Evolutionary conservation across 2,329 filamentous ascomycete species (phyloP), one percentile per base, ranked within the genome.

Genomic region (Diaporthe velutina): DNA sequence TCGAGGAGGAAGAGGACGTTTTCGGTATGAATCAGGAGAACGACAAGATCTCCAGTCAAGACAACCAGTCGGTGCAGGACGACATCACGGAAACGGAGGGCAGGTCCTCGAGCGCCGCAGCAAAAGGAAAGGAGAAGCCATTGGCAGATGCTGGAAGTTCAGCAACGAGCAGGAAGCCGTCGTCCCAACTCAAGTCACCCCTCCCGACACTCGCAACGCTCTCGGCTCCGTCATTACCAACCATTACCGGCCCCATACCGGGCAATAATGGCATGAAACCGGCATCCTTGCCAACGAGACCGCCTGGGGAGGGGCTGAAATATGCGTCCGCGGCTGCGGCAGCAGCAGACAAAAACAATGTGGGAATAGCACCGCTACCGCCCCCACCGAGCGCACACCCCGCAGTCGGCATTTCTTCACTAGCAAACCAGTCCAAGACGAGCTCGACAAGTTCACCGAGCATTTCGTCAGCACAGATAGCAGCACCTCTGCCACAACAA

Each of bases 291-390:
- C 97, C 97, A 1, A 92, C 94, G 75, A 91, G 96, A 82, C 92
- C 94, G 9, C 94, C 95, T 5, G 95, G 95, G 64, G 96, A 98
- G 83, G 95, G 94, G 1, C 88, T 99, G 78, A 98, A 98, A 85
- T 99, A 99, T 82, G 97, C 97, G 58, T 98, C 97, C 50, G 97
- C 97, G 0, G 97, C 97, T 0, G 97, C 97, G 0, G 97, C 97
- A 0, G 97, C 96, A 0, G 96, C 97, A 1, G 95, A 98, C 79
- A 90, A 87, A 85, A 96, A 95, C 86, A 96, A 93, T 82, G 93
- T 98, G 40, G 97, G 97, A 35, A 98, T 99, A 81, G 93, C 96
- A 74, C 97, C 97, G 54, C 88, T 98, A 80, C 97, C 97, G 73
- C 96, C 97, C 76, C 97, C 97, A 80, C 95, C 95, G 38, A 93